Evolutionary conservation across 345 rosid species (phyloP), one percentile per base, ranked within the genome.

Genomic region (Lepidium africanum): DNA sequence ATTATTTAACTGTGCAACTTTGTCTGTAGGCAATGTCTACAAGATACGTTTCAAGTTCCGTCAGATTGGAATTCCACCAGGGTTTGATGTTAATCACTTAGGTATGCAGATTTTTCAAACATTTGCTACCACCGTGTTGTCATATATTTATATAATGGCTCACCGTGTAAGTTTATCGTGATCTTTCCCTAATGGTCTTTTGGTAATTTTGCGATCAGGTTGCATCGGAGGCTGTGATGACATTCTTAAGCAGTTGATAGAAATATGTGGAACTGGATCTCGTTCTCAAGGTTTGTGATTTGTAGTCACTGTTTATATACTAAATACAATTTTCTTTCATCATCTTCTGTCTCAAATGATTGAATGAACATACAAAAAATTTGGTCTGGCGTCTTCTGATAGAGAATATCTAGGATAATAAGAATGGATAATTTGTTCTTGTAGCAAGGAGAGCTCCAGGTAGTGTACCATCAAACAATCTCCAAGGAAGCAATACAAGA

Each of bases 141-240:
- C 27, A 19, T 65, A 23, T 19, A 16, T 3, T n/a, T n/a, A 25
- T 58, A 19, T 23, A 39, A 12, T 57, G 3, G 14, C 16, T 57
- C 66, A 65, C 60, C 14, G 45, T 61, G 30, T 52, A 27, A 13
- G 33, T 42, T 42, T 16, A 10, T 47, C n/a, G 5, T 36, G 30
- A 36, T 33, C 30, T 36, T 16, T 10, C 5, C 35, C 30, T 56
- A 37, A 56, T 36, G 42, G 15, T 56, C 61, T 10, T 19, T 10
- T 56, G 10, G 9, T 56, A 56, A 16, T 10, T 46, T 36, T 37
- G 61, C 37, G 25, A 17, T 60, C 81, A 93, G 98, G 98, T 67
- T 90, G 98, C 78, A 74, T 93, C 54, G 98, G 98, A 71, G 96
- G 96, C 42, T 93, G 98, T 58, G 98, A 93, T 71, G 88, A 81